Percentiles rank a stretch among this genome's conserved stretches.
Evolutionary conservation across 352 stramenopile species (phyloP).

Genomic region (Phytopythium litorale): DNA sequence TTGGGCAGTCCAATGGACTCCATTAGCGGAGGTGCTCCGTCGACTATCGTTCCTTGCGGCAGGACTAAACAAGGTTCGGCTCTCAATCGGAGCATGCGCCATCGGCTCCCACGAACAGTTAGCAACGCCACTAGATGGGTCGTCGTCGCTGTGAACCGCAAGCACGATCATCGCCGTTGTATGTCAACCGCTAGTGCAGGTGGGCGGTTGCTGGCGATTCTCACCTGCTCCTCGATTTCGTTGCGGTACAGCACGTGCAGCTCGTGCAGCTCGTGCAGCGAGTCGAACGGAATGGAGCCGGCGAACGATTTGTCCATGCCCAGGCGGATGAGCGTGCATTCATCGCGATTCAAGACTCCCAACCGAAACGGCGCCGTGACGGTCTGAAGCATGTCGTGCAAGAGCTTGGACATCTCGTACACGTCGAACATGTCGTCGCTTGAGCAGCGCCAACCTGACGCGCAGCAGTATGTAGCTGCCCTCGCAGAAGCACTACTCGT

Average conservation of each 20-base stretch:
- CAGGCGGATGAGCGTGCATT: conserved; percentile 73
- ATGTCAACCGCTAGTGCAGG: too few relatives aligned
- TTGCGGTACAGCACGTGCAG: conserved; percentile 58
- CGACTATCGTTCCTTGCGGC: too few relatives aligned
- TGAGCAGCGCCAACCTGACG: conserved; percentile 81
- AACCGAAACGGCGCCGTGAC: conserved; percentile 55
- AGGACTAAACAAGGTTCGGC: too few relatives aligned
- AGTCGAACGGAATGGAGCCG: conserved; percentile 67
- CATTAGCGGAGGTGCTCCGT: too few relatives aligned
- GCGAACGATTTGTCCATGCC: conserved; percentile 84
- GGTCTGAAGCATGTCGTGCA: conserved; percentile 49
- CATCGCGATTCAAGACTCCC: conserved; percentile 68
- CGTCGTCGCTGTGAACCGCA: too few relatives aligned
- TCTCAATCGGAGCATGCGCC: too few relatives aligned
- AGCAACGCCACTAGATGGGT: too few relatives aligned
- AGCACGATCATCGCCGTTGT: too few relatives aligned
- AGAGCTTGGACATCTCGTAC: conserved; percentile 83
- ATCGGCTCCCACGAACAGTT: too few relatives aligned
- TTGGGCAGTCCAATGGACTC: too few relatives aligned
- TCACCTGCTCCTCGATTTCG: conserved; percentile 33
- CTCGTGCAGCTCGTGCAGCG: conserved; percentile 67
- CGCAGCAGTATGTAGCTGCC: conserved; percentile 87
- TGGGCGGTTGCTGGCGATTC: too few relatives aligned
- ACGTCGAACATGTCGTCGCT: conserved; percentile 67
- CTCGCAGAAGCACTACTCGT: conserved; percentile 85